A percentile compares a stretch with the other conserved stretches of the same genome.
Evolutionary conservation across 306 rosid species (phyloP).

Genomic region (Vigna mungo): DNA sequence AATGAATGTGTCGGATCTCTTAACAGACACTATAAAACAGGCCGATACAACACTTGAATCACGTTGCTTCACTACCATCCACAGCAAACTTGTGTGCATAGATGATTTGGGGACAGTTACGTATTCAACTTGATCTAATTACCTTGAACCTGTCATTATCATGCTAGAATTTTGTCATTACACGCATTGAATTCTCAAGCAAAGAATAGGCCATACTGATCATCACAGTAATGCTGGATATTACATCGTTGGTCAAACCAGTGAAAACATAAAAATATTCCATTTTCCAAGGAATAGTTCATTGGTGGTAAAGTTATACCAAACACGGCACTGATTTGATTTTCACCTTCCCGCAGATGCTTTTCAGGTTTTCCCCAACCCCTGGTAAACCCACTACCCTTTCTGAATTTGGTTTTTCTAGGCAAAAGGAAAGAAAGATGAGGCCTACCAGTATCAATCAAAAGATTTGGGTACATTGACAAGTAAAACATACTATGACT

Average conservation of each 20-base stretch:
- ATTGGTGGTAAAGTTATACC: not conserved
- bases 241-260: conserved; percentile 13
- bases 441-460: conserved; percentile 35
- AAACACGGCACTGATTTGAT: not conserved
- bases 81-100: no score
- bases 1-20: no score
- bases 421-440: conserved; percentile 29
- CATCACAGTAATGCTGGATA: conserved; percentile 38
- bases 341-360: not conserved
- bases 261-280: not conserved
- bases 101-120: not conserved
- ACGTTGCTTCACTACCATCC: no score
- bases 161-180: not conserved
- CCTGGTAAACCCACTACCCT: not conserved
- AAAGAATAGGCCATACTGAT: conserved; percentile 7
- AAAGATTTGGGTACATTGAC: conserved; percentile 49
- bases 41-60: no score
- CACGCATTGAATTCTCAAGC: conserved; percentile 8
- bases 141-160: not conserved
- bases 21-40: no score
- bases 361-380: not conserved
- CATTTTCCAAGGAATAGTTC: conserved; percentile 21
- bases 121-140: not conserved
- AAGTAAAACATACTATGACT: conserved; percentile 51
- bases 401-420: conserved; percentile 29